A percentile compares a stretch with the other conserved stretches of the same genome.
Conservation (phyloP, 2,329 filamentous ascomycete genomes). For the Sarocladium strictum region DNA sequence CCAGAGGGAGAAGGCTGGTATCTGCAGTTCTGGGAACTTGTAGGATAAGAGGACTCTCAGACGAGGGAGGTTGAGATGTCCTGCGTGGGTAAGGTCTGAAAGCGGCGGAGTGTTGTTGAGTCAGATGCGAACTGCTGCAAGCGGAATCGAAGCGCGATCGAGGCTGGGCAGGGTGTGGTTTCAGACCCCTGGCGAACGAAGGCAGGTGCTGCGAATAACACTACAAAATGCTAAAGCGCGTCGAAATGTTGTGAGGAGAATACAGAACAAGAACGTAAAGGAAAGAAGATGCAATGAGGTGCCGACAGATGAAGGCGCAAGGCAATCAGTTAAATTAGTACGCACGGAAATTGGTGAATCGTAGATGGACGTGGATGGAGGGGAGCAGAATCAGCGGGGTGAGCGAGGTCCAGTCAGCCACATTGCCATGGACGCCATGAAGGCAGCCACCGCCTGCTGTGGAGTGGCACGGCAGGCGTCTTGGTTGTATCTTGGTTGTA, state of each 20-base stretch:
- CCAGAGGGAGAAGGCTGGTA: no score
- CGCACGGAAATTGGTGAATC: neutral
- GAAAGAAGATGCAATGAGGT: neutral
- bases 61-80: no score
- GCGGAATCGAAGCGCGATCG: neutral
- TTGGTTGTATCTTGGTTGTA: no score
- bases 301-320: neutral
- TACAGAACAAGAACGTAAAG: neutral
- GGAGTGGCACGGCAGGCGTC: neutral
- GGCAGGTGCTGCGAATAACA: neutral
- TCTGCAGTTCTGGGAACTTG: no score
- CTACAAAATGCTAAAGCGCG: neutral
- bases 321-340: neutral
- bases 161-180: neutral
- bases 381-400: constrained; percentile 5
- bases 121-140: neutral
- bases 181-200: constrained; percentile 2
- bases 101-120: constrained; percentile 3
- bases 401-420: neutral
- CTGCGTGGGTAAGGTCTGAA: neutral
- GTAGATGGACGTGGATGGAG: neutral
- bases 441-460: neutral
- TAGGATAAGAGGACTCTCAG: neutral
- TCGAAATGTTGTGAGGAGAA: neutral
- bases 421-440: neutral